Evolutionary conservation across 805 yeast species (phyloP).

Genomic region (Clavispora fructus): DNA sequence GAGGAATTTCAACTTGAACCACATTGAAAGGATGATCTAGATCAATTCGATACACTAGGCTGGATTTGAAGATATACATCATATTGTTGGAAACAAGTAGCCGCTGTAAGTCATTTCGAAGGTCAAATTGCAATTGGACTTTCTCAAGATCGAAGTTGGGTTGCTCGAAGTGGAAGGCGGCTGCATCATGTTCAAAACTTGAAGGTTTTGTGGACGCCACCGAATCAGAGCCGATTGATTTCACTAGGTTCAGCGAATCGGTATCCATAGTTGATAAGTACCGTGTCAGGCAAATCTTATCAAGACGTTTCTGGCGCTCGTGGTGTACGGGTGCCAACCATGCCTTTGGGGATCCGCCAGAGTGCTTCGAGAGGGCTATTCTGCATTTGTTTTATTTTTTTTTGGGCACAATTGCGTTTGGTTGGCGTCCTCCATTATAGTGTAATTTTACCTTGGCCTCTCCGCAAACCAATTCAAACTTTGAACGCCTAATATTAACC

Average conservation of each 20-base stretch:
- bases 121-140: constrained; percentile 36
- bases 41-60: constrained; percentile 25
- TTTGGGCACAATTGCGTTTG: no score
- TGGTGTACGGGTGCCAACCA: not conserved
- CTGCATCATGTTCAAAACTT: not conserved
- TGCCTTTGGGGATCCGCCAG: no score
- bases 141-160: constrained; percentile 29
- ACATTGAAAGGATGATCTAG: constrained; percentile 33
- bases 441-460: no score
- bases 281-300: not conserved
- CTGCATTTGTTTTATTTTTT: no score
- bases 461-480: no score
- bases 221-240: not conserved
- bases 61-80: constrained; percentile 27
- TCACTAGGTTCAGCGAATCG: not conserved
- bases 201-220: not conserved
- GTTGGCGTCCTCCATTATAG: no score
- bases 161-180: constrained; percentile 3
- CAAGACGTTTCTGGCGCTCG: not conserved
- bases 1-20: constrained; percentile 18
- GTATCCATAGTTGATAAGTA: not conserved
- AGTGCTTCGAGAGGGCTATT: no score
- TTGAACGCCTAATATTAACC: no score
- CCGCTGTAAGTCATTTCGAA: constrained; percentile 18
- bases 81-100: constrained; percentile 28